Percentiles rank a stretch among this genome's conserved stretches.
These are phyloP conservation scores for Melocanna baccifera DNA, from an alignment of 176 grass and related monocot species.

Conservation along the genomic window DNA sequence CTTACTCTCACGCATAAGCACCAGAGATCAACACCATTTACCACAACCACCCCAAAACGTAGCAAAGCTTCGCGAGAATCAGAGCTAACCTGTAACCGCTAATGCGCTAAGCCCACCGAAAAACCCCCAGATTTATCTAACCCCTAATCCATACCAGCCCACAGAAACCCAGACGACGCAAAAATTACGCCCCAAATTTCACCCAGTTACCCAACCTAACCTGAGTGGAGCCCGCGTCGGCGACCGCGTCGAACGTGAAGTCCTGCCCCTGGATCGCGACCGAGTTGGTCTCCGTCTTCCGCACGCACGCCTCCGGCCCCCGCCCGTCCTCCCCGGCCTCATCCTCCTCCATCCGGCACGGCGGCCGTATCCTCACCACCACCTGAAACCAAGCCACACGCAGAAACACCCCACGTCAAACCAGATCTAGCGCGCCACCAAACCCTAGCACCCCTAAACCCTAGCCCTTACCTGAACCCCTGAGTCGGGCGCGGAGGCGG, in stretches of 20 bases:
- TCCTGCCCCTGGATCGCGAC: slow-evolving; percentile 67
- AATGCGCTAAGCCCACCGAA: background rate
- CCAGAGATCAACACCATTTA: background rate
- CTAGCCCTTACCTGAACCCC: slow-evolving; percentile 49
- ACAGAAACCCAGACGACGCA: background rate
- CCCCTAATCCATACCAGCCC: no score
- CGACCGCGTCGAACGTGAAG: slow-evolving; percentile 83
- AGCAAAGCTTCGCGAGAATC: background rate
- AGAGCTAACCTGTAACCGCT: background rate
- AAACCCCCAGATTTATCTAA: background rate
- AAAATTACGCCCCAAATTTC: background rate
- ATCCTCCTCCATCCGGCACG: slow-evolving; percentile 46
- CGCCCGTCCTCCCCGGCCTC: slow-evolving; percentile 31
- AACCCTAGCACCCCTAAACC: background rate
- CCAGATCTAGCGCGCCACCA: slow-evolving; percentile 24
- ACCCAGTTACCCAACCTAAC: slow-evolving; percentile 15
- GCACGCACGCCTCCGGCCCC: slow-evolving; percentile 35
- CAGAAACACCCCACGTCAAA: background rate
- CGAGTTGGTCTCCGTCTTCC: slow-evolving; percentile 54
- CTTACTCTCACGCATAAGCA: background rate
- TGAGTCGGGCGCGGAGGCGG: slow-evolving; percentile 33
- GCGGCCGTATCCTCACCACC: slow-evolving; percentile 76
- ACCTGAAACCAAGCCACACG: slow-evolving; percentile 45
- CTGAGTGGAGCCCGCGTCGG: slow-evolving; percentile 61
- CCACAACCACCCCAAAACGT: background rate